Evolutionary conservation across 2,329 filamentous ascomycete species (phyloP), one percentile per base, ranked within the genome.

Genomic region (Phaeosphaeria sp.): DNA sequence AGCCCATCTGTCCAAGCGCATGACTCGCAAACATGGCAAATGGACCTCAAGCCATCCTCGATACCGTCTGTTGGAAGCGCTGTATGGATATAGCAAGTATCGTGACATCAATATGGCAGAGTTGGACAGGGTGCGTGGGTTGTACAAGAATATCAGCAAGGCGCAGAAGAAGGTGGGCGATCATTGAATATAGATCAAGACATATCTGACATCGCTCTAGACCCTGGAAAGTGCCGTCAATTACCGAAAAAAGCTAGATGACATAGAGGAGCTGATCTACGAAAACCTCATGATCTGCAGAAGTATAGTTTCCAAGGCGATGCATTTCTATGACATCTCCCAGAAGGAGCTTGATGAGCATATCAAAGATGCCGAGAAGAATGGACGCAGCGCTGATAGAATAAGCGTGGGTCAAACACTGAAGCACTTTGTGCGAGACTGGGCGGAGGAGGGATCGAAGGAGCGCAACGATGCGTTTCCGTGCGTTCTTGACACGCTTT

Each of bases 371-470:
- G 74, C 78, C 1, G 69, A 74, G 0, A 78, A 78, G 1, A 75
- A 72, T 20, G 62, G 67, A 0, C 54, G 63, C 2, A 46, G 55
- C 13, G 78, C 79, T 1, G 84, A 87, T 21, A 79, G 78, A 5
- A 76, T 81, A 1, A 81, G 82, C 33, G 79, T 85, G 0, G 78
- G 79, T 0, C 85, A 87, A 62, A 79, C 83, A 0, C 65, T 87
- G 51, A 87, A 87, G 66, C 85, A 87, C 61, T 83, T 82, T 56
- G 83, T 87, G 2, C 78, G 85, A 5, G 85, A 87, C 64, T 87
- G 85, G 85, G 80, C 84, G 0, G 73, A 71, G 0, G 78, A 82
- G 15, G 85, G 84, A 0, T 56, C 62, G 0, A 69, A 77, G 39
- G 84, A 87, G 59, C 76, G 84, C 1, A 66, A 79, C 0, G 75